Conservation (phyloP, 441 rosid species). For the Eutrema salsugineum region DNA sequence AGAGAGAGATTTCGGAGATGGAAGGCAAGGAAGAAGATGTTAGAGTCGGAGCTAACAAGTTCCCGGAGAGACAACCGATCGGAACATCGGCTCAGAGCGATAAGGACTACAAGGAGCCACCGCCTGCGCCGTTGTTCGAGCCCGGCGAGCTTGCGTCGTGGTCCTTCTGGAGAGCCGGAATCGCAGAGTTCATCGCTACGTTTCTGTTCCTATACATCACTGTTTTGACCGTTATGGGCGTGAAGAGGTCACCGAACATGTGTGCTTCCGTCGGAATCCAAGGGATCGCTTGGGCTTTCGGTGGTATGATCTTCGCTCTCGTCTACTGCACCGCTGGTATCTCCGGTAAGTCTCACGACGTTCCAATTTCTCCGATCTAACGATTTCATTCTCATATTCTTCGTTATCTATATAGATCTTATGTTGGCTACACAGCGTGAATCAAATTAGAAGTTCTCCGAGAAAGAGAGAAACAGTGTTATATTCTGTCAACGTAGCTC, state of each 20-base stretch:
- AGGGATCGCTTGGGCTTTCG: slow-evolving; percentile 49
- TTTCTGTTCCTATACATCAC: slow-evolving; percentile 43
- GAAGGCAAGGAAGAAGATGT: slow-evolving; percentile 43
- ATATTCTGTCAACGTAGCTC: not conserved
- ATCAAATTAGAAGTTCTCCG: not conserved
- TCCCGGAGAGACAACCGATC: slow-evolving; percentile 43
- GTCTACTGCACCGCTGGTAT: slow-evolving; percentile 47
- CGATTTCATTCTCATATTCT: not conserved
- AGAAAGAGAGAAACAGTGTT: not conserved
- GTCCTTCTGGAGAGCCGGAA: slow-evolving; percentile 51
- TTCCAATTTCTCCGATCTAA: not conserved
- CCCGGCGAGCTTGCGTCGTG: slow-evolving; percentile 36
- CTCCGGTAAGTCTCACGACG: slow-evolving; percentile 34
- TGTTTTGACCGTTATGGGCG: slow-evolving; percentile 42
- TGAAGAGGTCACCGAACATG: slow-evolving; percentile 30
- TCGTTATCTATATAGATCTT: slow-evolving; percentile 4
- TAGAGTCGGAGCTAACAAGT: slow-evolving; percentile 41
- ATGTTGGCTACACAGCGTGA: not conserved
- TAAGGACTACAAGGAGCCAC: slow-evolving; percentile 80
- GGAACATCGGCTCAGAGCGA: slow-evolving; percentile 43
- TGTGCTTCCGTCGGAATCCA: slow-evolving; percentile 42
- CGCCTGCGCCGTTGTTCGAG: slow-evolving; percentile 40
- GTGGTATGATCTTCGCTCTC: slow-evolving; percentile 49
- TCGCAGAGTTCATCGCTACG: slow-evolving; percentile 44
- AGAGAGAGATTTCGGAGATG: slow-evolving; percentile 15